Evolutionary conservation across 139 green algal genomes (phyloP), one percentile per base, ranked within the genome.

Genomic region (Auxenochlorella protothecoides): DNA sequence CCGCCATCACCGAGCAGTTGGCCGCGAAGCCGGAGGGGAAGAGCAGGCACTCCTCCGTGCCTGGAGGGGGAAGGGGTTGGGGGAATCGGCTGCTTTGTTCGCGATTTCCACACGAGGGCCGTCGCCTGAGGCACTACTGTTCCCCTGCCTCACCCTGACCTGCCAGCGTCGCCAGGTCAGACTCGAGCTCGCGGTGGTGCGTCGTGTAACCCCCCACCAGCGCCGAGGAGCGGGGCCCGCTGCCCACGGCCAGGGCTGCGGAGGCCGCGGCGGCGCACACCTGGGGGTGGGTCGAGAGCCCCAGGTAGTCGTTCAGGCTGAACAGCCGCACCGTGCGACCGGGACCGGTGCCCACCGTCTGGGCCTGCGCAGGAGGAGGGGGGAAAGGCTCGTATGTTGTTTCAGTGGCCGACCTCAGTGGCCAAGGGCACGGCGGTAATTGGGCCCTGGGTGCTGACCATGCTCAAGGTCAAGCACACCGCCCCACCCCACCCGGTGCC

Each of bases 301-400:
- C 94, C 52, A 98, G 68, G 74, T 98, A 98, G 74, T 98, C 93
- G 73, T 98, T 98, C 11, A 85, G 69, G 54, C 80, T 87, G 74
- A 97, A 97, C 15, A 96, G 82, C 53, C 2, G n/a, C 16, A 67
- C 5, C 16, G 6, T 44, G 27, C 27, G 27, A 44, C 27, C 27
- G 27, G 27, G 27, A 44, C 27, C 27, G 27, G 27, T 1, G 27
- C 27, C 27, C 27, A 44, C 27, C 27, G 27, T 44, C 27, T 44
- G 27, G 27, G 27, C 27, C 27, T 44, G 27, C 27, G 27, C 27
- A 44, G 27, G 27, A 44, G 27, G 27, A 44, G 27, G 27, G 27
- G 27, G 27, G 27, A 44, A 44, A 44, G 27, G 27, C 27, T 44
- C 27, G 27, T 44, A 44, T 44, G 27, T 44, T 0, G 27, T 44